Base-by-base conservation (phyloP, 495 filamentous ascomycete species). In the Penicillium cataractarum region DNA sequence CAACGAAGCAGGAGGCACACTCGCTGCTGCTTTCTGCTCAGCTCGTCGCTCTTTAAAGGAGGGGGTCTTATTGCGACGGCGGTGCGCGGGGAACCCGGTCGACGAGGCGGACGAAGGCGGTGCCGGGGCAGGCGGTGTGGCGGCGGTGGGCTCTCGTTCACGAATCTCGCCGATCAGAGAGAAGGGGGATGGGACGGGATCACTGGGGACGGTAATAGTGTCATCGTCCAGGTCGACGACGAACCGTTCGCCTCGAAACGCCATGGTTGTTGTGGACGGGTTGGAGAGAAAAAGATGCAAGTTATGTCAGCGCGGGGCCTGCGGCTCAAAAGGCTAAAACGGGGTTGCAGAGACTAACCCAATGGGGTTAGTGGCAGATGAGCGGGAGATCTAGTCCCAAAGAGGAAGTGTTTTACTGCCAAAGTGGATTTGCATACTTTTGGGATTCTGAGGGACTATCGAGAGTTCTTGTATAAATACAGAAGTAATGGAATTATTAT, bases 1-100 rank as follows among this genome's bases (percentile, higher is more conserved):
- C 51, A 26, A 12, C 0, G 17, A 6, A 17, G 53, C 31, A 3
- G 44, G 19, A 1, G 22, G 12, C 26, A 10, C 21, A 8, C n/a
- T 29, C 19, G 32, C 46, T 31, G 32, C 37, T 17, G 48, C 15
- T 27, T 60, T 19, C 33, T 67, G 61, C 22, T 70, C 57, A 31
- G 82, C 78, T 61, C 82, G 80, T 66, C 84, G 86, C 69, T 91
- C 87, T 66, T 91, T 93, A 82, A 97, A 97, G 31, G 88, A 83
- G 6, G 92, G 96, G 0, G 79, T 68, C 42, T 83, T 80, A n/a
- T 75, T 77, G 42, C 94, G 88, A 68, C 89, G 93, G 69, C 90
- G 93, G 77, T 90, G 93, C 46, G 85, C 85, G 27, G 95, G 95
- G 63, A 97, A 98, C 1, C 94, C 95, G n/a, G 82, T 87, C 6